Evolutionary conservation across 2,329 filamentous ascomycete species (phyloP).

Genomic region (Furcasterigmium sp.): DNA sequence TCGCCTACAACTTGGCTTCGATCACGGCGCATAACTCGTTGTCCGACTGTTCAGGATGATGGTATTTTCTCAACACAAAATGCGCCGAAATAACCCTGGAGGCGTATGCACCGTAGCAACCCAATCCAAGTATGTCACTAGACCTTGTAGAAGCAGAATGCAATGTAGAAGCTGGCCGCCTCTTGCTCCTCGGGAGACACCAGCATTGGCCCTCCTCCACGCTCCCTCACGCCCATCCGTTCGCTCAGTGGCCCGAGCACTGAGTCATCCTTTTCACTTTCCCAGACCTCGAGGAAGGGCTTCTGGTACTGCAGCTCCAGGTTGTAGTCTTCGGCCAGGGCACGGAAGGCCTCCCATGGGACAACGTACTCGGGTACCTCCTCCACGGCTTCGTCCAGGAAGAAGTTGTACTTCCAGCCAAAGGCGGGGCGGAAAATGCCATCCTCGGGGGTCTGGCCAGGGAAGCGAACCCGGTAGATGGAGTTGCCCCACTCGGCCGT

Average conservation of each 20-base stretch:
- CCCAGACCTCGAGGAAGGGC: constrained; percentile 86
- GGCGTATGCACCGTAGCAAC: too few species aligned
- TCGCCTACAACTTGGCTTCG: too few species aligned
- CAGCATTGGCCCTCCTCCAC: constrained; percentile 59
- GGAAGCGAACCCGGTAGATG: constrained; percentile 88
- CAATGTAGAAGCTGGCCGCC: constrained; percentile 85
- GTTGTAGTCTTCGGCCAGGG: constrained; percentile 92
- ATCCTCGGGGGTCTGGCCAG: constrained; percentile 73
- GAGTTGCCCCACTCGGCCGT: constrained; percentile 86
- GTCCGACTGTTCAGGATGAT: too few species aligned
- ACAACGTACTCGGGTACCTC: constrained; percentile 97
- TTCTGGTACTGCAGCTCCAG: constrained; percentile 93
- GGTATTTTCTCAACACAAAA: too few species aligned
- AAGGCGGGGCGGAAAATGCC: constrained; percentile 92
- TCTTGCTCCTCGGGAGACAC: constrained; percentile 88
- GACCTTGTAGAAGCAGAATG: constrained; percentile 96
- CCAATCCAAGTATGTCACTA: too few species aligned
- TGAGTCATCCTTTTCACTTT: constrained; percentile 79
- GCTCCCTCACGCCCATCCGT: constrained; percentile 86
- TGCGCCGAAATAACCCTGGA: too few species aligned
- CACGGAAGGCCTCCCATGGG: constrained; percentile 95
- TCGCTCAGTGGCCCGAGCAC: constrained; percentile 81
- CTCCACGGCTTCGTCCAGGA: constrained; percentile 91
- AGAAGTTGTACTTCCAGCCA: constrained; percentile 98
- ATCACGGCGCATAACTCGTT: too few species aligned